Base-by-base conservation (phyloP, 2,329 filamentous ascomycete species). In the Colletotrichum noveboracense region DNA sequence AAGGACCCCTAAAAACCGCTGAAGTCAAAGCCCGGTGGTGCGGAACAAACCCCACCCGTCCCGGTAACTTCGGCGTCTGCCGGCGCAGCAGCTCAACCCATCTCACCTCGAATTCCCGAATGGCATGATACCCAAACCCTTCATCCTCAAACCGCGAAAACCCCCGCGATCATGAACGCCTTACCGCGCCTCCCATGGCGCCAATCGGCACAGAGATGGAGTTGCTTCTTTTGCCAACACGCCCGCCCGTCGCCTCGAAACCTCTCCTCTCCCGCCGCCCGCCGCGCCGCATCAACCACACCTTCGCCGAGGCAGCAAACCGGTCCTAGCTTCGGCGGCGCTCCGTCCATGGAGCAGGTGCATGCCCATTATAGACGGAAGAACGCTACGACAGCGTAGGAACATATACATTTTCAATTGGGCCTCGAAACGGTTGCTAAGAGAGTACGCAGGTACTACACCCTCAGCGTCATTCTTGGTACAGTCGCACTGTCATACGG, bases 401-500 rank as follows among this genome's bases (percentile, higher is more conserved):
- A 13, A 34, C 7, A 30, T 34, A 28, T 4, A 32, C 10, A 7
- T 16, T 6, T 14, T 18, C 48, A 67, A 64, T 34, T 60, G 62
- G 34, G 10, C 13, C 13, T 36, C 64, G 55, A 21, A 34, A n/a
- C 28, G 43, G 43, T 52, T 48, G 71, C 80, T 82, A 64, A 78
- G 70, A 28, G 36, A 24, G 18, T 14, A 43, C 34, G 38, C 78
- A 94, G 92, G 84, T 93, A 92, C 86, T 97, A 96, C 83, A 91
- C 93, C 16, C 84, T 96, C 77, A 95, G 94, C 82, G 88, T 95
- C 77, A 95, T 96, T 74, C 86, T 97, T 68, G 94, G 94, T 71
- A 96, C 94, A 7, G 93, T 96, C 24, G 94, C 94, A 5, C 86
- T 97, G 43, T 94, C 94, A 2, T 97, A 97, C 82, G 94, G 94